Conservation (phyloP, 75 land plant genomes). For the Larix kaempferi region DNA sequence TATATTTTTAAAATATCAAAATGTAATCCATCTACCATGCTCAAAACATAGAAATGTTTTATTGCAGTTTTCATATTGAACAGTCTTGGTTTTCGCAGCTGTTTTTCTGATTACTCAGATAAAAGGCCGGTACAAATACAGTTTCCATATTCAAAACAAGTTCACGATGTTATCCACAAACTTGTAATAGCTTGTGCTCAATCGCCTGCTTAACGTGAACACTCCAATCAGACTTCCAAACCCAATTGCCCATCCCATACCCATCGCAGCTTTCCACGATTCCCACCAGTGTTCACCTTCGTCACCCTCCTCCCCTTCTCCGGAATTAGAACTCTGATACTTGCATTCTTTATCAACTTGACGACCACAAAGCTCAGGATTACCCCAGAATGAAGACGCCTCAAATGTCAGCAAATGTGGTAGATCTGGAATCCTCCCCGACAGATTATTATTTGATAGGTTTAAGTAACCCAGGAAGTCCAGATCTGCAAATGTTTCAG, state of each 20-base stretch:
- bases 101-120: too few species aligned
- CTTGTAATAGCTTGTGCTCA: not conserved
- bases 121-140: too few species aligned
- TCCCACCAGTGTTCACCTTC: not conserved
- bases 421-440: conserved; percentile 6
- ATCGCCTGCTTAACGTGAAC: not conserved
- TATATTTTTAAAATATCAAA: too few species aligned
- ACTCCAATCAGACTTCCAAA: not conserved
- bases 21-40: too few species aligned
- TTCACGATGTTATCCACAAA: not conserved
- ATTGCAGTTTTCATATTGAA: too few species aligned
- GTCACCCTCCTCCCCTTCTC: not conserved
- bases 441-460: conserved; percentile 8
- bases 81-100: too few species aligned
- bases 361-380: conserved; percentile 11
- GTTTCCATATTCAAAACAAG: too few species aligned
- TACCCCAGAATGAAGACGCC: conserved; percentile 1
- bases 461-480: conserved; percentile 6
- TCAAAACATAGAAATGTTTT: too few species aligned
- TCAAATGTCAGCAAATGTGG: not conserved
- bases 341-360: not conserved
- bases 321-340: not conserved
- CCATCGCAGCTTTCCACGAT: not conserved
- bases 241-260: not conserved
- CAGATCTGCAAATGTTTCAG: not conserved